phyloP scores from a whole-genome alignment of 129 eudicot species.

The Flaveria sonorensis region DNA sequence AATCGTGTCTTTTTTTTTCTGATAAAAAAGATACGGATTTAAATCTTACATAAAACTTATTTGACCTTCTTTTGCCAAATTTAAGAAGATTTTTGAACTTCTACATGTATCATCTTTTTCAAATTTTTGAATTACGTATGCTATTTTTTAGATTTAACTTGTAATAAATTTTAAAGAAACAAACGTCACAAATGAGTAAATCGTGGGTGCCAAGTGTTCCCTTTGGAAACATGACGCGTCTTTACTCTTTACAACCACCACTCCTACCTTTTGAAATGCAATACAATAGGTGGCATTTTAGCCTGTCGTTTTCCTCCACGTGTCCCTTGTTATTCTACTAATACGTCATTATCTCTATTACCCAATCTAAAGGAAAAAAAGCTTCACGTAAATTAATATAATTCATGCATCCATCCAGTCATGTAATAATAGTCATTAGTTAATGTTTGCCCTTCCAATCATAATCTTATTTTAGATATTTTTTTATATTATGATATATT shows the following conservation, averaged over 20 bases:
- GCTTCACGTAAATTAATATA: slow-evolving; percentile 2
- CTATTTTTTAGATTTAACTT: background rate
- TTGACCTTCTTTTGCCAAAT: no score
- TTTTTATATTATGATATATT: background rate
- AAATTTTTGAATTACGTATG: background rate
- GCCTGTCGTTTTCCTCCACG: slow-evolving; percentile 27
- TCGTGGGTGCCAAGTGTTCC: slow-evolving; percentile 1
- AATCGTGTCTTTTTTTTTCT: no score
- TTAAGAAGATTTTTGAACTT: no score
- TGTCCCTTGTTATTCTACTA: background rate
- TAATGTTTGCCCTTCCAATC: background rate
- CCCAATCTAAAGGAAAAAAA: slow-evolving; percentile 9
- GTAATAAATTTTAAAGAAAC: background rate
- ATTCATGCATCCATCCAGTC: background rate
- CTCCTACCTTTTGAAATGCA: slow-evolving; percentile 22
- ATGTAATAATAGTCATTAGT: background rate
- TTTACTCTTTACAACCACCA: background rate
- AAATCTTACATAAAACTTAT: no score
- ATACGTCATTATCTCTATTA: slow-evolving; percentile 11
- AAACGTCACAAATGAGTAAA: background rate
- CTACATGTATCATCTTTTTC: background rate
- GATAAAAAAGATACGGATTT: no score
- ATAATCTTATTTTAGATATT: background rate
- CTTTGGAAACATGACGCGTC: background rate
- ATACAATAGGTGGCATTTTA: slow-evolving; percentile 22